Evolutionary conservation across 2,329 filamentous ascomycete species (phyloP).

Genomic region (Trichoderma polysporum): DNA sequence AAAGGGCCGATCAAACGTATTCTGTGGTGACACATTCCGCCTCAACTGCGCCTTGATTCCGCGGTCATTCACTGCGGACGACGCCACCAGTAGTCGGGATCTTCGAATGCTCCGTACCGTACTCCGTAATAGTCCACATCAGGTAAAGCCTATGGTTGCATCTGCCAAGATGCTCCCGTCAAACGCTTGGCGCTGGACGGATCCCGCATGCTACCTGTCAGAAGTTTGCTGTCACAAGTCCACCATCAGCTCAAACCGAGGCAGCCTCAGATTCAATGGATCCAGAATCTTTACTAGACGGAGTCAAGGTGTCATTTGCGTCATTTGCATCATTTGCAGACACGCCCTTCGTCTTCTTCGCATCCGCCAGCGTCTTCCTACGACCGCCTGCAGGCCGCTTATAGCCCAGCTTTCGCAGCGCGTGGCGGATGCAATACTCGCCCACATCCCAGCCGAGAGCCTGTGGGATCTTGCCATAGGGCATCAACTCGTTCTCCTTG

Average conservation of each 20-base stretch:
- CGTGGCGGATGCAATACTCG: constrained; percentile 17
- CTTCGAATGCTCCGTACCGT: background rate
- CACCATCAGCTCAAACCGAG: background rate
- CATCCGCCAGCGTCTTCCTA: background rate
- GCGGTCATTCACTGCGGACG: background rate
- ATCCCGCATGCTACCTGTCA: background rate
- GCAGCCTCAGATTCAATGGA: background rate
- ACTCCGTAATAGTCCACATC: background rate
- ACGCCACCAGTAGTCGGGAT: background rate
- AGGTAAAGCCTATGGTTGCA: background rate
- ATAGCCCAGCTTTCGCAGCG: constrained; percentile 6
- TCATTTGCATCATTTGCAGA: background rate
- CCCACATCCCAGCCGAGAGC: constrained; percentile 11
- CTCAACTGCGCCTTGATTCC: background rate
- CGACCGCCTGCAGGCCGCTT: background rate
- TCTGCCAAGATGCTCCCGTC: background rate
- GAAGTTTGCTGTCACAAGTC: background rate
- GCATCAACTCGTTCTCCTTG: constrained; percentile 4
- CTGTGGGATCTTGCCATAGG: constrained; percentile 6
- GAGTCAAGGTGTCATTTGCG: background rate
- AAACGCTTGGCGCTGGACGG: too few species aligned
- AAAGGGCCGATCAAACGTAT: background rate
- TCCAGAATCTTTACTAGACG: background rate
- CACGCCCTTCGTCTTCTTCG: background rate
- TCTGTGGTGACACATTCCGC: background rate